Percentiles rank a stretch among this genome's conserved stretches.
These are phyloP conservation scores for Myrica gale DNA, from an alignment of 306 rosid species.

Conservation along the genomic window DNA sequence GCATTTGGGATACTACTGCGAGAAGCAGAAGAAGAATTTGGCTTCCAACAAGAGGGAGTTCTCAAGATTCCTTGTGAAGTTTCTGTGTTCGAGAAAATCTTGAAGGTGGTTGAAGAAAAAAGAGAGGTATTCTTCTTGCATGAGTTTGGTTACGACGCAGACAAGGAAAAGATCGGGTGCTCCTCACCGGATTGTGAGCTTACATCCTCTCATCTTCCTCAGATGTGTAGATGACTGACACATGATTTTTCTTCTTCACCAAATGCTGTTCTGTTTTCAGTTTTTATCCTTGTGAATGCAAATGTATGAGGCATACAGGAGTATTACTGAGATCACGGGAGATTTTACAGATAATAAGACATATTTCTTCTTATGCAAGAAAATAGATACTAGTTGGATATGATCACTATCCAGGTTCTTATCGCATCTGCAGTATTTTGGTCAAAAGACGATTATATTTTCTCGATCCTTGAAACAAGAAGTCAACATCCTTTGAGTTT, in stretches of 20 bases:
- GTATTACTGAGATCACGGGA: not conserved
- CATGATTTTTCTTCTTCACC: not conserved
- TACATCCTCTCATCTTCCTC: conserved; percentile 61
- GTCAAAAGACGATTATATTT: not conserved
- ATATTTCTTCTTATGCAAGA: not conserved
- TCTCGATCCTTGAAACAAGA: not conserved
- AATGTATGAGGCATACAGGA: not conserved
- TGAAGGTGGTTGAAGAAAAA: conserved; percentile 52
- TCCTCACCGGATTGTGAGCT: conserved; percentile 43
- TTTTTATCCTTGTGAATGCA: not conserved
- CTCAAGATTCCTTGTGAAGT: conserved; percentile 70
- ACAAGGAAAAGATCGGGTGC: conserved; percentile 33
- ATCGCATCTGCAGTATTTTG: conserved; percentile 1
- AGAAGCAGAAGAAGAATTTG: conserved; percentile 73
- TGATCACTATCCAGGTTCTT: not conserved
- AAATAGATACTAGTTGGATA: not conserved
- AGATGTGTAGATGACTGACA: conserved; percentile 48
- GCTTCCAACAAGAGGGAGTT: conserved; percentile 74
- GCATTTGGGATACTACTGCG: conserved; percentile 53
- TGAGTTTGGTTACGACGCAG: conserved; percentile 28
- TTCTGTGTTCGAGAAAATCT: conserved; percentile 48
- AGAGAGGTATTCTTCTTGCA: conserved; percentile 35
- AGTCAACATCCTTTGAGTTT: not conserved
- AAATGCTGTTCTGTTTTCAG: not conserved
- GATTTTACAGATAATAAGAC: not conserved